Evolutionary conservation across 352 stramenopile genomes (phyloP).

Genomic region (Phytophthora boehmeriae): DNA sequence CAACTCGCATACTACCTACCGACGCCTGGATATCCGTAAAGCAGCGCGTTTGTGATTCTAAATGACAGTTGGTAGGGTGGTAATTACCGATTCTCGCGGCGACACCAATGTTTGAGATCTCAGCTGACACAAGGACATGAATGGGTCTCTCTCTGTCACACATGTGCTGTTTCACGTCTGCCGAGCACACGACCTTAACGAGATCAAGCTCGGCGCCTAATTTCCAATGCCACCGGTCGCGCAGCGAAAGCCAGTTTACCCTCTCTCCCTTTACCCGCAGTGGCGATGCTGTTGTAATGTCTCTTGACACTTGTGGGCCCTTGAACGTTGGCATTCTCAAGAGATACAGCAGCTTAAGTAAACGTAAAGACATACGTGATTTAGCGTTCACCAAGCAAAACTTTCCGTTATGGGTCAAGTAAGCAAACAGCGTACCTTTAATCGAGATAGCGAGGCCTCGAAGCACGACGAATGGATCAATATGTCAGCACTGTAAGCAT

Average conservation of each 20-base stretch:
- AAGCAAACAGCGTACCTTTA: slow-evolving; percentile 34
- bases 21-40: slow-evolving; percentile 54
- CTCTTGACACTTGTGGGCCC: slow-evolving; percentile 1
- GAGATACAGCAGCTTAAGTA: slow-evolving; percentile 47
- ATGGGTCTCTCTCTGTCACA: slow-evolving; percentile 6
- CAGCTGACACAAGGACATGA: slow-evolving; percentile 10
- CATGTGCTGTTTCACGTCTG: slow-evolving; percentile 28
- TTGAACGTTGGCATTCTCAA: slow-evolving; percentile 35
- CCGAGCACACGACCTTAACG: slow-evolving; percentile 17
- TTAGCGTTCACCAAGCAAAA: slow-evolving; percentile 9
- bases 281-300: neutral
- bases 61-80: slow-evolving; percentile 34
- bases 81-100: slow-evolving; percentile 47
- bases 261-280: slow-evolving; percentile 3
- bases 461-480: slow-evolving; percentile 28
- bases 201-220: slow-evolving; percentile 39
- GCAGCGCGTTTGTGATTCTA: neutral
- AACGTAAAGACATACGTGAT: neutral
- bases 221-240: slow-evolving; percentile 30
- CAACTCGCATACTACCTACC: slow-evolving; percentile 36
- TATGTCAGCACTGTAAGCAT: slow-evolving; percentile 24
- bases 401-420: neutral
- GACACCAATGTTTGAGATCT: slow-evolving; percentile 28
- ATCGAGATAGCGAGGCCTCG: slow-evolving; percentile 28
- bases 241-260: neutral